Evolutionary conservation across 768 basidiomycete genomes (phyloP).

Genomic region (Russula virescens): DNA sequence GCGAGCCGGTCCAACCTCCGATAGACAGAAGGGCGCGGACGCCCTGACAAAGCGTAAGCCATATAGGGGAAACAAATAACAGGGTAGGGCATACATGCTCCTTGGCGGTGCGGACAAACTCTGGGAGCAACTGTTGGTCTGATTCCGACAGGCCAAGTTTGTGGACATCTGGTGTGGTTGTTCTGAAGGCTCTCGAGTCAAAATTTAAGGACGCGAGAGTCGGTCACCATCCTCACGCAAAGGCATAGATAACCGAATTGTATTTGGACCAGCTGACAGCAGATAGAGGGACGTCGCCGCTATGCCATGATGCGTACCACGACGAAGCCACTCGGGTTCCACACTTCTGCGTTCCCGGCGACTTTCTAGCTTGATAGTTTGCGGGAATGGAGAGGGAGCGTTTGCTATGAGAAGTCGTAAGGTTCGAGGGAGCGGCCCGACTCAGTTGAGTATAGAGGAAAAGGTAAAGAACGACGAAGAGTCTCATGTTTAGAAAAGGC

Average conservation of each 20-base stretch:
- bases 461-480: background rate
- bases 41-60: constrained; percentile 33
- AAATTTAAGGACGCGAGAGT: background rate
- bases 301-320: constrained; percentile 70
- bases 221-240: constrained; percentile 40
- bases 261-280: constrained; percentile 63
- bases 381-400: background rate
- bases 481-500: background rate
- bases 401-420: background rate
- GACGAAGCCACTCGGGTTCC: constrained; percentile 38
- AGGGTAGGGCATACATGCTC: constrained; percentile 29
- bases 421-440: background rate
- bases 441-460: constrained; percentile 4
- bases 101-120: constrained; percentile 48
- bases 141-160: constrained; percentile 36
- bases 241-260: constrained; percentile 62
- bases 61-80: background rate
- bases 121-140: constrained; percentile 44
- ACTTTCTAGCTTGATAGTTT: too few species aligned
- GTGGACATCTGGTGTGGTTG: constrained; percentile 32
- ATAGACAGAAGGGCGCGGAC: constrained; percentile 55
- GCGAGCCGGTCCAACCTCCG: constrained; percentile 69
- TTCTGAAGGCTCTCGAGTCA: constrained; percentile 23
- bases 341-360: too few species aligned
- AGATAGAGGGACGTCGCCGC: constrained; percentile 41